Evolutionary conservation across 2,329 filamentous ascomycete genomes (phyloP).

Genomic region (Talaromyces sp.): DNA sequence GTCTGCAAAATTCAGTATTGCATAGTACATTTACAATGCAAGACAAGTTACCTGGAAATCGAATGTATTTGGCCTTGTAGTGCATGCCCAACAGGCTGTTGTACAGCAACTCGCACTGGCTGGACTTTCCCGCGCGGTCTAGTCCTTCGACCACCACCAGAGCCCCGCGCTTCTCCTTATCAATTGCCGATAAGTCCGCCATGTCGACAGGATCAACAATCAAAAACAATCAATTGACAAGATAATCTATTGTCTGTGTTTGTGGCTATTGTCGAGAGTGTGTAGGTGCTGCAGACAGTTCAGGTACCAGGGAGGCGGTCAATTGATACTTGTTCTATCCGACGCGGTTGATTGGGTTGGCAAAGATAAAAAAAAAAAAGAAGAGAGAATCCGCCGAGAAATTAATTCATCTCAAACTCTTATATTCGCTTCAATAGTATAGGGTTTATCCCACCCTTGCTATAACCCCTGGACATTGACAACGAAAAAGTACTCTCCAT

Average conservation of each 20-base stretch:
- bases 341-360: background rate
- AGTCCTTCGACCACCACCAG: constrained; percentile 84
- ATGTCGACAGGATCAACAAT: background rate
- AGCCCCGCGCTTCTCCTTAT: constrained; percentile 54
- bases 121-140: constrained; percentile 88
- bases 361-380: constrained; percentile 1
- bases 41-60: constrained; percentile 60
- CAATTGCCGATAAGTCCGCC: constrained; percentile 15
- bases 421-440: background rate
- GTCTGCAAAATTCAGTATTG: constrained; percentile 51
- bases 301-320: constrained; percentile 4
- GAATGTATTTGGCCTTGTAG: constrained; percentile 54
- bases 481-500: too few species aligned
- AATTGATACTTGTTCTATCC: constrained; percentile 12
- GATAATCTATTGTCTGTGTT: background rate
- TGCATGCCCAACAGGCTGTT: constrained; percentile 51
- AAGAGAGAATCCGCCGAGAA: constrained; percentile 1
- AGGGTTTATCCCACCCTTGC: constrained; percentile 8
- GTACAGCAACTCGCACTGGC: constrained; percentile 71
- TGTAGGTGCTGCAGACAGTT: background rate
- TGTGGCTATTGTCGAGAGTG: background rate
- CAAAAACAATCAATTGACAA: background rate
- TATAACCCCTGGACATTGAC: constrained; percentile 2
- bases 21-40: background rate
- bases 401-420: constrained; percentile 4